phyloP scores from a whole-genome alignment of 2,329 filamentous ascomycete genomes.

The Trichoderma lentiforme region DNA sequence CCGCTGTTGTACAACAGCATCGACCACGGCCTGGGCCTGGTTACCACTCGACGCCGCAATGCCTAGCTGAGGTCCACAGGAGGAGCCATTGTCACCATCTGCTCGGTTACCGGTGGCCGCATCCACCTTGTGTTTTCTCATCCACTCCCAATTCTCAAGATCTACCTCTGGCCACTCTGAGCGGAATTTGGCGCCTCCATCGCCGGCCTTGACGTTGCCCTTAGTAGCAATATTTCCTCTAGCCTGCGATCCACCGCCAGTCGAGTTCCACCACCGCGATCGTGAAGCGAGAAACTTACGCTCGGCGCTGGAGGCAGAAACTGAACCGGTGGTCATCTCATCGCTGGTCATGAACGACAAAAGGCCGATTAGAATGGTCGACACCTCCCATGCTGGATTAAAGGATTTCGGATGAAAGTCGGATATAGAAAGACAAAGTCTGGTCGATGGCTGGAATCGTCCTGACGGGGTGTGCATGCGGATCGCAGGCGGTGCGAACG shows the following conservation, averaged over 20 bases:
- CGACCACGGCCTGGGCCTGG: conserved; percentile 70
- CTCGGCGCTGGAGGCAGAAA: conserved; percentile 74
- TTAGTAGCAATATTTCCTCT: conserved; percentile 54
- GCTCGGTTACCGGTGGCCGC: conserved; percentile 64
- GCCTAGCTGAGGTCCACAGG: conserved; percentile 54
- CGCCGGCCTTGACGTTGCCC: conserved; percentile 85
- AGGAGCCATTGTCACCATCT: conserved; percentile 47
- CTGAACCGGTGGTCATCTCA: conserved; percentile 94
- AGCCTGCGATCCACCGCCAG: conserved; percentile 73
- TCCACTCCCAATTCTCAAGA: conserved; percentile 87
- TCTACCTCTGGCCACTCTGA: conserved; percentile 89
- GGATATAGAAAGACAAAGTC: conserved; percentile 91
- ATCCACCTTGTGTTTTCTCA: conserved; percentile 79
- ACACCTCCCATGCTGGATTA: conserved; percentile 98
- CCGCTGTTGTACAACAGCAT: conserved; percentile 70
- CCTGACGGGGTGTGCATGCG: conserved; percentile 98
- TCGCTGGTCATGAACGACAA: conserved; percentile 98
- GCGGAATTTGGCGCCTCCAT: conserved; percentile 87
- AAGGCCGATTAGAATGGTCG: conserved; percentile 90
- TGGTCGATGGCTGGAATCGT: conserved; percentile 87
- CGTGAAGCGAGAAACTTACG: conserved; percentile 72
- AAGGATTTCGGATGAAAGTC: conserved; percentile 98
- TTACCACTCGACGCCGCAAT: conserved; percentile 57
- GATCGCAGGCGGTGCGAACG: conserved; percentile 94
- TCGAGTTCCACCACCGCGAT: conserved; percentile 95